A percentile compares a stretch with the other conserved stretches of the same genome.
Conservation (phyloP, 2,329 filamentous ascomycete genomes). For the Aspergillus amoenus region DNA sequence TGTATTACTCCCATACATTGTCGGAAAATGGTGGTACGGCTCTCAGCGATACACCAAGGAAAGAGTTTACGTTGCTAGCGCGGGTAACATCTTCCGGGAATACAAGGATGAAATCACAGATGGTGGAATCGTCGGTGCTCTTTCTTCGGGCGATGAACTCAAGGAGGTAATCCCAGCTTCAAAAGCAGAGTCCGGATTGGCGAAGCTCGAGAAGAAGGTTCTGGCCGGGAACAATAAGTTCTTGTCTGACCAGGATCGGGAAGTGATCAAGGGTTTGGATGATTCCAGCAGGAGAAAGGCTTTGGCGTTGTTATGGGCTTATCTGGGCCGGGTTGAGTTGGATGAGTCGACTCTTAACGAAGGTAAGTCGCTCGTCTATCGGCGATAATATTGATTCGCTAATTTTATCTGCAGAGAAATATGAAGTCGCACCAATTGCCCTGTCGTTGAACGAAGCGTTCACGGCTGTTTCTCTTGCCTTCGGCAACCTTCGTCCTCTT, state of each 20-base stretch:
- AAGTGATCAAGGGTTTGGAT: conserved; percentile 76
- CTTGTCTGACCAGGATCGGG: conserved; percentile 71
- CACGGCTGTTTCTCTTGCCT: conserved; percentile 81
- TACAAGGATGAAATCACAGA: conserved; percentile 83
- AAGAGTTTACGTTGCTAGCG: conserved; percentile 86
- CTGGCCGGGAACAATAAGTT: conserved; percentile 59
- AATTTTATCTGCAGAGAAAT: conserved; percentile 63
- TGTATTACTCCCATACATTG: conserved; percentile 85
- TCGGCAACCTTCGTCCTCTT: conserved; percentile 78
- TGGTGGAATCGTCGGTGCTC: conserved; percentile 73
- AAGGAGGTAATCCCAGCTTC: conserved; percentile 72
- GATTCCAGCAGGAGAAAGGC: conserved; percentile 79
- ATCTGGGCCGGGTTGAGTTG: conserved; percentile 83
- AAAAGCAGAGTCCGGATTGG: conserved; percentile 75
- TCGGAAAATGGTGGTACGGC: conserved; percentile 99
- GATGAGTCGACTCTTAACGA: conserved; percentile 74
- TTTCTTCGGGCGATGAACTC: conserved; percentile 86
- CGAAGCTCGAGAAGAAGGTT: conserved; percentile 80
- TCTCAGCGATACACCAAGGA: conserved; percentile 92
- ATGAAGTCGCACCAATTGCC: conserved; percentile 83
- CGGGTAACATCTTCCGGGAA: conserved; percentile 90
- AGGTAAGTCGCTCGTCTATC: conserved; percentile 36
- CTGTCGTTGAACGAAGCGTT: conserved; percentile 83
- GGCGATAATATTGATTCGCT: conserved; percentile 11
- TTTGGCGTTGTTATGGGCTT: conserved; percentile 89